Evolutionary conservation across 495 filamentous ascomycete genomes (phyloP), one percentile per base, ranked within the genome.

Genomic region (Daldinia childiae): DNA sequence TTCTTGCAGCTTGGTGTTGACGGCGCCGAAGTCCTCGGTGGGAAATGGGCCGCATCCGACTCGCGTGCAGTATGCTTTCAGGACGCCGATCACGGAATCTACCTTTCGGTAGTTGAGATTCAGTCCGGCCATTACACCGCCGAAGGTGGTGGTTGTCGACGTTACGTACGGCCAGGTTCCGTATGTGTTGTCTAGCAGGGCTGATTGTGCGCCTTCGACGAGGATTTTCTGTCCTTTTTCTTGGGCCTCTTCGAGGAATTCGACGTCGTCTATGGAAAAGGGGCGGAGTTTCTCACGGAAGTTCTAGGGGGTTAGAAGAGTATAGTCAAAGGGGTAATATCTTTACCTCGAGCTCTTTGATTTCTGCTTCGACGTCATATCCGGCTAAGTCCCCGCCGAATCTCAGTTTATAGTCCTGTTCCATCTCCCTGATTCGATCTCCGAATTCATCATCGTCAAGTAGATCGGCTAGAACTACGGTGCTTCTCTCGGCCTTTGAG

Each of bases 141-240:
- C 69, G 36, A 72, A 64, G 14, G 64, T 67, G 1, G 69, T 72
- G 3, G 63, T 55, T 7, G 64, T 64, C 12, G 64, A 67, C 1
- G 69, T 72, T 12, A 72, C 69, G 17, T 51, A 71, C 6, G 71
- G 67, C 61, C 57, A 74, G 38, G 57, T 60, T 55, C 77, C 81
- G 71, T 82, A 82, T 59, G 81, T 79, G 19, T 80, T 80, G 34
- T 83, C 79, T 43, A 83, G 67, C 71, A 82, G 91, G 57, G 94
- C 81, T n/a, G 93, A 92, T 71, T 97, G 93, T n/a, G 92, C 90
- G 62, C 93, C 93, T 80, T 98, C 94, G 39, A 97, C 87, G 7
- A 97, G 83, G 68, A 94, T 91, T 65, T 86, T 86, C 58, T 84
- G 82, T 19, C 90, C 87, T 72, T 85, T 78, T 60, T 87, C 82